Base-by-base conservation (phyloP, 108 stramenopile genomes). In the Stephanodiscus triporus region DNA sequence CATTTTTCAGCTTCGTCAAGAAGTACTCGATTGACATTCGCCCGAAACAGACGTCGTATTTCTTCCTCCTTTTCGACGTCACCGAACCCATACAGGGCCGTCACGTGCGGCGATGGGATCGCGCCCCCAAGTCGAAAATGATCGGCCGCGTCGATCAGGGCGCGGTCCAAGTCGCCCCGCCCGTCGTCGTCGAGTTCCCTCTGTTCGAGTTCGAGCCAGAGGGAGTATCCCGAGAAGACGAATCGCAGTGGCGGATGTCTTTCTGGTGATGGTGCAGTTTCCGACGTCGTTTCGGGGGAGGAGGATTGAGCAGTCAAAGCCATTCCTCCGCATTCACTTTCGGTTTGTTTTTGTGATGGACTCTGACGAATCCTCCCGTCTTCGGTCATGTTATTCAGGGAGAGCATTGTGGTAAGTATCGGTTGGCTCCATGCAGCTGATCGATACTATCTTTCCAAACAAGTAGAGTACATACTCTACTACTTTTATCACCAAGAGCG, bases 161-260 rank as follows among this genome's bases (percentile, higher is more conserved):
- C 76, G 19, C 64, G 55, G 38, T 71, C 71, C 20, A 82, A 53
- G 61, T 76, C 76, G 32, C 79, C 73, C 54, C 40, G 14, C 27
- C 74, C 74, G 20, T 66, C 47, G 2, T 37, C 45, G 36, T 62
- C 53, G 26, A 61, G 40, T 32, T 76, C 54, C n/a, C 43, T 22
- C 68, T 82, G 76, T 67, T 82, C 72, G 22, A 82, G 49, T 68
- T 82, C 81, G 16, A 82, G 66, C 80, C 81, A 82, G 19, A 82
- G 22, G 6, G 72, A 73, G 22, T 68, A 82, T n/a, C 81, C 81
- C 22, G 75, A 70, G 72, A 82, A 82, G 13, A 53, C 47, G 42
- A 73, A 82, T 23, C 64, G 78, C 2, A 79, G 73, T 19, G 78
- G 72, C 16, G 78, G 58, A 42, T 53, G 61, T 50, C 34, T 54